Evolutionary conservation across 257 asterid species (phyloP), one percentile per base, ranked within the genome.

Genomic region (Solanum rostratum): DNA sequence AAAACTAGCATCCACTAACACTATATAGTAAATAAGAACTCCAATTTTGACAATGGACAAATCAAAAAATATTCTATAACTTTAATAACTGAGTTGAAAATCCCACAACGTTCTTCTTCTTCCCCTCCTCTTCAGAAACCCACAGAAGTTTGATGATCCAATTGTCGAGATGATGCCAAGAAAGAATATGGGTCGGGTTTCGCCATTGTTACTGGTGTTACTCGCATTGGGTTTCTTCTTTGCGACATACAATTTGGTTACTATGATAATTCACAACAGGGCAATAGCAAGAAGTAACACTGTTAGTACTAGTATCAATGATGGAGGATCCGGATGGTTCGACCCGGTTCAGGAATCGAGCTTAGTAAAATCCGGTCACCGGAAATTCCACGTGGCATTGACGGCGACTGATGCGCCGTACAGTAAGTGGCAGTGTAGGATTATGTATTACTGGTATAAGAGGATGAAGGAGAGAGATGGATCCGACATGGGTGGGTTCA

Each of bases 401-500:
- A 96, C 99, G 3, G 98, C 98, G 15, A 95, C 98, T 1, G 97
- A 93, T 86, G 97, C 97, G 2, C 90, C 96, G 76, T 96, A 96
- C 84, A 93, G 98, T 86, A 93, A 91, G 88, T 96, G 99, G 99
- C 99, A 96, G 82, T 93, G 97, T 86, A 91, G 99, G 84, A 84
- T 96, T 86, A 95, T 95, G 99, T 96, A 94, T 80, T 96, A 95
- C 88, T 96, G 99, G 99, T 96, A 95, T 88, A 93, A 93, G 93
- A 93, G 88, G 87, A 90, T 93, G 93, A 95, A 80, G 79, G 95
- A 93, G 73, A 22, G 85, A 88, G 91, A 92, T 46, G 95, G 97
- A 89, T 95, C 99, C 14, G 99, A 92, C 83, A 96, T 96, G 99
- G 98, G 99, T 37, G 98, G 97, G 50, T 95, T 96, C 86, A 96